Conservation (phyloP, 345 rosid genomes). For the Stellera chamaejasme region DNA sequence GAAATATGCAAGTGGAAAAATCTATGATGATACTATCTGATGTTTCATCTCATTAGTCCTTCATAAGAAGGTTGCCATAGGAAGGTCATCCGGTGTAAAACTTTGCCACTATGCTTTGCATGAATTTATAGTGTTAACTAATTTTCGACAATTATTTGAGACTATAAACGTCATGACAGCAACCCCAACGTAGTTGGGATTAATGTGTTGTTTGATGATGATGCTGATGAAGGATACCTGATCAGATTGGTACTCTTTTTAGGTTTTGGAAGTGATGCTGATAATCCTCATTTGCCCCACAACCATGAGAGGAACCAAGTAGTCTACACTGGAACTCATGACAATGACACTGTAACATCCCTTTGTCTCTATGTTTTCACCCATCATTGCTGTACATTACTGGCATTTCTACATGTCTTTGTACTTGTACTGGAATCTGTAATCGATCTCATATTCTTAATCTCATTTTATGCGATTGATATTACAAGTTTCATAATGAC, state of each 20-base stretch:
- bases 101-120: too few relatives aligned
- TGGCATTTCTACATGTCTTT: not conserved
- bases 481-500: not conserved
- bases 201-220: too few relatives aligned
- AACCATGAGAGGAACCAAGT: constrained; percentile 89
- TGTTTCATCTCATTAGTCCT: not conserved
- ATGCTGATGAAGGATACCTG: too few relatives aligned
- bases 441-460: not conserved
- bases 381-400: not conserved
- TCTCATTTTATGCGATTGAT: not conserved
- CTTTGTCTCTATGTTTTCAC: constrained; percentile 1
- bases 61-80: too few relatives aligned
- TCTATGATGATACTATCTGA: not conserved
- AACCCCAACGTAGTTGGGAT: too few relatives aligned
- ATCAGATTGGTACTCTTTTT: constrained; percentile 10
- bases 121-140: too few relatives aligned
- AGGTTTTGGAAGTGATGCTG: constrained; percentile 82
- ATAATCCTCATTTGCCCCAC: constrained; percentile 91
- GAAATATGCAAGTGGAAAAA: not conserved
- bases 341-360: constrained; percentile 73
- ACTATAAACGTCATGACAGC: too few relatives aligned
- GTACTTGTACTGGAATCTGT: not conserved
- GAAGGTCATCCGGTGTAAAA: too few relatives aligned
- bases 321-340: constrained; percentile 97
- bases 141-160: too few relatives aligned